Evolutionary conservation across 75 land plant genomes (phyloP), one percentile per base, ranked within the genome.

Genomic region (Chamaecyparis obtusa): DNA sequence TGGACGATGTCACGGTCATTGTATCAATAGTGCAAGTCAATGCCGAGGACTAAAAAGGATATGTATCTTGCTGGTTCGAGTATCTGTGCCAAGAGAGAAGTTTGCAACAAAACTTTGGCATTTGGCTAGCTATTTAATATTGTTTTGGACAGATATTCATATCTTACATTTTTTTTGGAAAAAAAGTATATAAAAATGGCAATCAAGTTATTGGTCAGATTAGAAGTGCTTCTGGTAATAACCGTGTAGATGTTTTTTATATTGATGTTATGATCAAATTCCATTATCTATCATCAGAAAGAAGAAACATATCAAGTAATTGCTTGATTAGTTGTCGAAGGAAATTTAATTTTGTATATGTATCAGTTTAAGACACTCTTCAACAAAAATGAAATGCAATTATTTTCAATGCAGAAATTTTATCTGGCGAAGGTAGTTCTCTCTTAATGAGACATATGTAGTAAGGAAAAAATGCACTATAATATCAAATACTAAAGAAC

Each of bases 1-100:
- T 94, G 5, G 99, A 97, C 83, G 96, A 97, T 88, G 94, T 93
- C n/a, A 92, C 97, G 7, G 95, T 93, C 9, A 91, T 97, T 36
- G 99, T 95, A 24, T 93, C 99, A 32, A n/a, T 92, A 21, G 94
- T 93, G 57, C 56, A 84, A 84, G 41, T 10, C 36, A 35, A 10
- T 84, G 13, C 19, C 36, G 55, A 84, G 35, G 64, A 56, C 13
- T 56, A 54, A 30, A 46, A 83, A 30, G 41, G 36, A 17, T 16
- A 10, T 54, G 15, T 51, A 84, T 33, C 33, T 74, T 33, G 16
- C 15, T 33, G 36, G 36, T 9, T 32, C 33, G 33, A 32, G 14
- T 3, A 3, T 33, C 33, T 74, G 36, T 3, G 3, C 16, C 76
- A 74, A 33, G 37, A 74, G 35, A 32, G 36, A 35, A 33, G 37